These are phyloP conservation scores for Trypanosoma lewisi DNA, from an alignment of 208 protist species.

Conservation along the genomic window DNA sequence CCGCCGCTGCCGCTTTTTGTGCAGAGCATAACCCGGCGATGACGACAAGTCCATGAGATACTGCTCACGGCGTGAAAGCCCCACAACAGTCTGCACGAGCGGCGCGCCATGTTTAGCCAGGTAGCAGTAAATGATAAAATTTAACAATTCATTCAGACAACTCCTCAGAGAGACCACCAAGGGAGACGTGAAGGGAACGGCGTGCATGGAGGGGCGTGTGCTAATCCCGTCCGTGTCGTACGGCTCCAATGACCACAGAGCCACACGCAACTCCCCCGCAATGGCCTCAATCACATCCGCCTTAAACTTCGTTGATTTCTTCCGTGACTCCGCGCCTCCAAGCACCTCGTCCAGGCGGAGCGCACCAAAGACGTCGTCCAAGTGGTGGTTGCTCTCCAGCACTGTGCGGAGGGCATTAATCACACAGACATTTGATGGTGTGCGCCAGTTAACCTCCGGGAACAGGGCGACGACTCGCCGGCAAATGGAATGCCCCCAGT, in stretches of 20 bases:
- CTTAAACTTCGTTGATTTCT: conserved; percentile 23
- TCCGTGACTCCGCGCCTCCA: neutral
- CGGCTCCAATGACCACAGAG: conserved; percentile 24
- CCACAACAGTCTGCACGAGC: conserved; percentile 11
- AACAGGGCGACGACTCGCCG: conserved; percentile 18
- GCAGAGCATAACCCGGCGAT: conserved; percentile 8
- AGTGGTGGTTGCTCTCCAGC: conserved; percentile 29
- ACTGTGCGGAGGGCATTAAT: conserved; percentile 23
- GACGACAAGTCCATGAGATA: conserved; percentile 14
- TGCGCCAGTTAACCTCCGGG: conserved; percentile 28
- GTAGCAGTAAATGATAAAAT: conserved; percentile 19
- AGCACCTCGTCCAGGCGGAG: conserved; percentile 6
- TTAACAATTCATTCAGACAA: conserved; percentile 16
- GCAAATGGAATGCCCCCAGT: conserved; percentile 26
- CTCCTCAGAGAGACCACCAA: conserved; percentile 5
- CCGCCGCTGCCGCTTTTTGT: neutral
- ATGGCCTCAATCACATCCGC: conserved; percentile 29
- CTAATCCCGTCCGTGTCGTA: conserved; percentile 16
- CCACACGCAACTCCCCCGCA: conserved; percentile 20
- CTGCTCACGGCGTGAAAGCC: conserved; percentile 15
- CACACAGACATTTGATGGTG: neutral
- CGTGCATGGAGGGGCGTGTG: conserved; percentile 11
- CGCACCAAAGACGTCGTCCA: conserved; percentile 15
- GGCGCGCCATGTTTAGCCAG: conserved; percentile 7
- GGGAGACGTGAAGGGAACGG: conserved; percentile 1